phyloP scores from a whole-genome alignment of 768 basidiomycete genomes.

The Calvatia gigantea region DNA sequence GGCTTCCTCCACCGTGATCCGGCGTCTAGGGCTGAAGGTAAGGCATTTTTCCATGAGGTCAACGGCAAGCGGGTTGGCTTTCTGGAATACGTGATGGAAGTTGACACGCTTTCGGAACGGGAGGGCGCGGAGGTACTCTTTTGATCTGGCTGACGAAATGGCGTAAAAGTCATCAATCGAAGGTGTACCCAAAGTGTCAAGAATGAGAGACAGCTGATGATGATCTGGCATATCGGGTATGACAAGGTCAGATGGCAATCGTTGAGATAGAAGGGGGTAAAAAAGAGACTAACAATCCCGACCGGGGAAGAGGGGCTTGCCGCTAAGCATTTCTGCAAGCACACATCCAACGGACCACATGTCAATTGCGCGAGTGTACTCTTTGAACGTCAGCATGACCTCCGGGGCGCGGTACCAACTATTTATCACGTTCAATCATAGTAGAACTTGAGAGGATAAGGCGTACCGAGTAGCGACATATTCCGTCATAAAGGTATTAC shows the following conservation, averaged over 20 bases:
- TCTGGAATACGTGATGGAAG: constrained; percentile 67
- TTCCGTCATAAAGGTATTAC: constrained; percentile 85
- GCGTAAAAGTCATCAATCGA: constrained; percentile 94
- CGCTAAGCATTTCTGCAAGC: constrained; percentile 86
- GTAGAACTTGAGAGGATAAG: neutral
- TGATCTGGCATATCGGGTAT: constrained; percentile 55
- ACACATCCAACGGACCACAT: constrained; percentile 88
- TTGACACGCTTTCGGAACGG: constrained; percentile 82
- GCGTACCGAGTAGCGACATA: constrained; percentile 88
- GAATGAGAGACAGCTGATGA: constrained; percentile 88
- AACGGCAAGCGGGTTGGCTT: constrained; percentile 69
- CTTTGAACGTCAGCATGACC: constrained; percentile 97
- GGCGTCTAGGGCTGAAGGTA: constrained; percentile 81
- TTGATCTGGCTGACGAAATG: constrained; percentile 72
- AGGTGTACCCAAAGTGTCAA: constrained; percentile 90
- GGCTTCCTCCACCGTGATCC: constrained; percentile 86
- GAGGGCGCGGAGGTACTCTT: constrained; percentile 86
- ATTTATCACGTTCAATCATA: neutral
- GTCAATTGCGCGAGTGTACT: constrained; percentile 87
- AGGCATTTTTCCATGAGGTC: constrained; percentile 79
- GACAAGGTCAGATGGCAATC: constrained; percentile 7
- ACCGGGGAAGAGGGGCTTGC: constrained; percentile 95
- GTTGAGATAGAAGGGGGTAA: constrained; percentile 14
- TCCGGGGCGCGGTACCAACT: constrained; percentile 98
- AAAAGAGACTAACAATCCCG: constrained; percentile 65